A percentile compares a stretch with the other conserved stretches of the same genome.
These are phyloP conservation scores for Apiospora aurea DNA, from an alignment of 2,329 filamentous ascomycete genomes.

Conservation along the genomic window DNA sequence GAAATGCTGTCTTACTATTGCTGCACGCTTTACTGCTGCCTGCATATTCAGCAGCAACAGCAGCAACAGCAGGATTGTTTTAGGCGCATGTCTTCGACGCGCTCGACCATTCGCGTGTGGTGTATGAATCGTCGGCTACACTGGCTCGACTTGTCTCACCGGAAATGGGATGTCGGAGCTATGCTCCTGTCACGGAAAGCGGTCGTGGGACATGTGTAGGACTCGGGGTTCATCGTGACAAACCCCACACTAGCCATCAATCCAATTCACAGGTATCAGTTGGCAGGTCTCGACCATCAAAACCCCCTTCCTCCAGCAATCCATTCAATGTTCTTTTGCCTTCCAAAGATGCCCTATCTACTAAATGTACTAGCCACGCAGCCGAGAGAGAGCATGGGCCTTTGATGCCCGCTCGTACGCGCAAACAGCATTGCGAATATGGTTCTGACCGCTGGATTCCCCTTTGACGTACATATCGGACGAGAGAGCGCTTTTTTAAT, in stretches of 20 bases:
- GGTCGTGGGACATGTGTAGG: neutral
- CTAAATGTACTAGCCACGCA: neutral
- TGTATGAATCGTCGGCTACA: constrained; percentile 16
- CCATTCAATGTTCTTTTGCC: neutral
- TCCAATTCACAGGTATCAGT: neutral
- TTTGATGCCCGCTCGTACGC: neutral
- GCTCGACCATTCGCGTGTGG: neutral
- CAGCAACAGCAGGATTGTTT: neutral
- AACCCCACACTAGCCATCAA: neutral
- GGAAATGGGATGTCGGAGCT: constrained; percentile 10
- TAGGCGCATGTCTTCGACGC: constrained; percentile 5
- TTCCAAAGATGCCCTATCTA: neutral
- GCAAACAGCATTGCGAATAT: neutral
- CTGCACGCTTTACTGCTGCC: constrained; percentile 5
- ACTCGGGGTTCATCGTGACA: neutral
- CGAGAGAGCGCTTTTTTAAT: constrained; percentile 6
- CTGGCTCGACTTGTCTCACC: constrained; percentile 17
- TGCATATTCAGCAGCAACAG: neutral
- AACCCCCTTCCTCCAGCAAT: neutral
- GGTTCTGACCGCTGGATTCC: constrained; percentile 20
- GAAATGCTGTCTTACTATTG: neutral
- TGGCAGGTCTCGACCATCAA: neutral
- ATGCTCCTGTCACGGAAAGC: constrained; percentile 19
- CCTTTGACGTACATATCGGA: constrained; percentile 16
- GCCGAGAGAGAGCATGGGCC: neutral